phyloP scores from a whole-genome alignment of 2,329 filamentous ascomycete genomes.

The Colletotrichum costaricense region DNA sequence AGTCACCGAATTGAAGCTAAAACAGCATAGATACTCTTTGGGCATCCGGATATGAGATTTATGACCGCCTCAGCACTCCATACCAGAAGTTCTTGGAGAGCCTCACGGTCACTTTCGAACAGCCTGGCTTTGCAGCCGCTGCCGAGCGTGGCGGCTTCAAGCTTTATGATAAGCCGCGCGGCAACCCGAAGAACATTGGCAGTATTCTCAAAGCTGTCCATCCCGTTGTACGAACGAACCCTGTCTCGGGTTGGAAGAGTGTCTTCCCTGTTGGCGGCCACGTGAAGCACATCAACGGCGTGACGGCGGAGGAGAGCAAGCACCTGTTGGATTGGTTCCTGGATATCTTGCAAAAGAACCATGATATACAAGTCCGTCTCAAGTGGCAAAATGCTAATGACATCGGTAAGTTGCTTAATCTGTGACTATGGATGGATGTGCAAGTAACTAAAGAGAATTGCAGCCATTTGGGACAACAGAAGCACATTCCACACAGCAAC shows the following conservation, averaged over 20 bases:
- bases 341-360: slow-evolving; percentile 55
- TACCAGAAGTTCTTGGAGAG: slow-evolving; percentile 64
- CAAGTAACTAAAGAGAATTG: background rate
- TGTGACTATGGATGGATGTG: background rate
- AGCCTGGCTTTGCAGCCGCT: slow-evolving; percentile 49
- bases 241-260: slow-evolving; percentile 70
- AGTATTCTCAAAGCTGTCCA: slow-evolving; percentile 60
- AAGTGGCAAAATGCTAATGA: slow-evolving; percentile 58
- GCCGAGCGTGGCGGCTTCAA: slow-evolving; percentile 45
- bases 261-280: slow-evolving; percentile 56
- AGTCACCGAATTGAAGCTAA: background rate
- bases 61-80: slow-evolving; percentile 63
- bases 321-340: slow-evolving; percentile 55
- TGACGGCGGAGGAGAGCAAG: slow-evolving; percentile 54
- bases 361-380: slow-evolving; percentile 61
- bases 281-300: slow-evolving; percentile 54
- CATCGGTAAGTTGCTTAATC: slow-evolving; percentile 38
- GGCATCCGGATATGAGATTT: slow-evolving; percentile 72
- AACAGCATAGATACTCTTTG: slow-evolving; percentile 63
- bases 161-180: slow-evolving; percentile 48
- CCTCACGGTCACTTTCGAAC: slow-evolving; percentile 59
- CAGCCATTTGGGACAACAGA: slow-evolving; percentile 72
- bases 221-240: slow-evolving; percentile 70
- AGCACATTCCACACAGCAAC: slow-evolving; percentile 69
- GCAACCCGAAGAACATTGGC: slow-evolving; percentile 57